Percentiles rank a stretch among this genome's conserved stretches.
phyloP scores from a whole-genome alignment of 148 eudicot species.

The Mesembryanthemum crystallinum region DNA sequence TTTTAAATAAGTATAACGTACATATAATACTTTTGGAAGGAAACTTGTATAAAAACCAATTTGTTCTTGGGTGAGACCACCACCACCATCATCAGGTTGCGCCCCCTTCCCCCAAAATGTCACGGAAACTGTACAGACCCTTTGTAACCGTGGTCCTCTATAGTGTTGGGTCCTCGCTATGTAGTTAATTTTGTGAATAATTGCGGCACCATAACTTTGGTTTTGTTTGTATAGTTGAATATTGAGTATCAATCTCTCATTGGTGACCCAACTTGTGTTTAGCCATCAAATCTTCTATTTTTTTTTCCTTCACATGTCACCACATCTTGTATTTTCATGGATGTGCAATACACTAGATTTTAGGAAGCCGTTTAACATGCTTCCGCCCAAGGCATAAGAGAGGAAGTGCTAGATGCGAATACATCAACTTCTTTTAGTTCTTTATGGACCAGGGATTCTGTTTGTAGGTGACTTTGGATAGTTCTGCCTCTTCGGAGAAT shows the following conservation, averaged over 20 bases:
- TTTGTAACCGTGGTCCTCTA: conserved; percentile 25
- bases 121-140: conserved; percentile 32
- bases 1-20: conserved; percentile 20
- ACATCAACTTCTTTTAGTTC: too few species aligned
- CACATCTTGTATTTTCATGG: too few species aligned
- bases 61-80: conserved; percentile 23
- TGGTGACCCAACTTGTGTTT: not conserved
- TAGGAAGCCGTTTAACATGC: too few species aligned
- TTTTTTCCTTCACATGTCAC: too few species aligned
- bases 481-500: too few species aligned
- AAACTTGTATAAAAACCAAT: conserved; percentile 37
- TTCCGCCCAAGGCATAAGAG: too few species aligned
- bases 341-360: too few species aligned
- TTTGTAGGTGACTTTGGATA: too few species aligned
- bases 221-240: conserved; percentile 6
- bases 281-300: not conserved
- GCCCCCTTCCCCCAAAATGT: not conserved
- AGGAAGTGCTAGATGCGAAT: too few species aligned
- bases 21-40: conserved; percentile 33
- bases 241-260: not conserved
- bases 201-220: conserved; percentile 16
- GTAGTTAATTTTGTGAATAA: conserved; percentile 33
- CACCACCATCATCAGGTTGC: not conserved
- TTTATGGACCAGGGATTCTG: too few species aligned
- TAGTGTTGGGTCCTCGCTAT: conserved; percentile 14